Evolutionary conservation across 192 early-diverging fungal genomes (phyloP).

Genomic region (Entomortierella lignicola): DNA sequence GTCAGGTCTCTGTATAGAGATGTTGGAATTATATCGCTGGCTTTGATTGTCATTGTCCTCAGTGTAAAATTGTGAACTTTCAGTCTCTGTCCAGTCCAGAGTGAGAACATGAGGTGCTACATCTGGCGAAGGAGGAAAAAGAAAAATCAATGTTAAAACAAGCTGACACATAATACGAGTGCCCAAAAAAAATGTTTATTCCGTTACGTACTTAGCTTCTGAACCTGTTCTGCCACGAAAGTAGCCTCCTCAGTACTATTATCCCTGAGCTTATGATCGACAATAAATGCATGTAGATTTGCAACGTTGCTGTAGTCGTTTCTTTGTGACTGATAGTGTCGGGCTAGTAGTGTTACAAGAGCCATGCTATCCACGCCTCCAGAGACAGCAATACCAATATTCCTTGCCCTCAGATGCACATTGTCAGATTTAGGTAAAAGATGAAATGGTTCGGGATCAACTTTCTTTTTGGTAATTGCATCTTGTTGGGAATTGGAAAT

Average conservation of each 20-base stretch:
- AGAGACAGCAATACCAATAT: conserved; percentile 50
- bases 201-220: conserved; percentile 29
- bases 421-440: background rate
- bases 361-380: conserved; percentile 56
- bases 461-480: background rate
- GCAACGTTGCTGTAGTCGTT: too few species aligned
- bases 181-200: background rate
- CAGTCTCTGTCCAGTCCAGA: background rate
- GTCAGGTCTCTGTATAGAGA: conserved; percentile 14
- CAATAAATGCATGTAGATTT: conserved; percentile 54
- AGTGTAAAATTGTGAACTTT: background rate
- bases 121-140: conserved; percentile 2
- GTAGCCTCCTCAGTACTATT: conserved; percentile 54
- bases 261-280: conserved; percentile 59
- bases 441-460: background rate
- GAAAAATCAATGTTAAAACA: too few species aligned
- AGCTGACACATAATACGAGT: too few species aligned
- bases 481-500: background rate
- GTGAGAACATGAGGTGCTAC: conserved; percentile 24
- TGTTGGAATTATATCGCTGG: background rate
- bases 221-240: conserved; percentile 38
- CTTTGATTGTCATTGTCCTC: background rate
- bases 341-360: conserved; percentile 24
- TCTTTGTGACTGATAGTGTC: conserved; percentile 2
- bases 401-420: too few species aligned